Evolutionary conservation across 768 basidiomycete genomes (phyloP).

Genomic region (Rhodotorula paludigena): DNA sequence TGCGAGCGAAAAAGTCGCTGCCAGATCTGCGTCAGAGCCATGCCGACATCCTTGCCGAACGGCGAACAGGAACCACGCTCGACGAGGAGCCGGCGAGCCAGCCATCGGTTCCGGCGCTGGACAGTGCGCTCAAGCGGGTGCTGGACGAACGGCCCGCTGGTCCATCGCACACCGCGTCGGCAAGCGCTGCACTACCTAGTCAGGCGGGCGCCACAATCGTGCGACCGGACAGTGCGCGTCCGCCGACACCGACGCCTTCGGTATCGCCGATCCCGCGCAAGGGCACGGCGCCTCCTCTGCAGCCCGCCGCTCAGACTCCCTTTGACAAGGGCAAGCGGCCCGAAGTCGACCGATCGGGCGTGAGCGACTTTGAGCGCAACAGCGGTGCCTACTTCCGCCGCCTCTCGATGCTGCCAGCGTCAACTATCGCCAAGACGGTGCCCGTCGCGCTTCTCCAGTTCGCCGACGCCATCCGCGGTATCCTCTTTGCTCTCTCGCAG

Average conservation of each 20-base stretch:
- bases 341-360: conserved; percentile 45
- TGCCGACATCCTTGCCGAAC: conserved; percentile 48
- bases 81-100: conserved; percentile 9
- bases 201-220: neutral
- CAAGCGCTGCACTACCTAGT: neutral
- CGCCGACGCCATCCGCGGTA: conserved; percentile 82
- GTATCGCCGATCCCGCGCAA: conserved; percentile 34
- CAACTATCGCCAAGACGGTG: conserved; percentile 60
- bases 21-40: conserved; percentile 67
- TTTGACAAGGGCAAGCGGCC: conserved; percentile 45
- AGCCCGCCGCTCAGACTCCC: neutral
- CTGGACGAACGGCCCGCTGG: neutral
- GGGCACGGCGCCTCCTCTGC: neutral
- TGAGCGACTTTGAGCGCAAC: conserved; percentile 60
- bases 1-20: conserved; percentile 68
- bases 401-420: conserved; percentile 68
- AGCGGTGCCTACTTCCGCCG: conserved; percentile 90
- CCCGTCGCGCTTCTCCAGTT: conserved; percentile 65
- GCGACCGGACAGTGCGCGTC: conserved; percentile 8
- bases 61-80: conserved; percentile 20
- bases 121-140: neutral
- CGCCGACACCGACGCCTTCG: conserved; percentile 30
- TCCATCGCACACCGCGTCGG: neutral
- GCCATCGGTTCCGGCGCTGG: conserved; percentile 3
- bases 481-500: conserved; percentile 86